phyloP scores from a whole-genome alignment of 495 filamentous ascomycete species.

The Aspergillus sparsus region DNA sequence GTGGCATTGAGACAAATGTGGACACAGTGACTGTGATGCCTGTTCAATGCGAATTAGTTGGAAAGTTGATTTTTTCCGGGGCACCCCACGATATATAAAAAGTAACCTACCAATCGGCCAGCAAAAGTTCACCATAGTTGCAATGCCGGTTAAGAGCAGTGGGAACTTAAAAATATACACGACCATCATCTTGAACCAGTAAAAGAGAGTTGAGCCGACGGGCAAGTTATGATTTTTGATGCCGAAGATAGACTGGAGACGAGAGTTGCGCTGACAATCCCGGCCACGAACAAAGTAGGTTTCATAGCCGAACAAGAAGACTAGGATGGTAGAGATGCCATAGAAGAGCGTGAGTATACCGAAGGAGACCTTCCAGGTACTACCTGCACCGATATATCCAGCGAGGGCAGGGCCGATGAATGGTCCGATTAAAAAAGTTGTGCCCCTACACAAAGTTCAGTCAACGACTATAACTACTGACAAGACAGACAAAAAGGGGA shows the following conservation, averaged over 20 bases:
- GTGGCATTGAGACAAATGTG: conserved; percentile 38
- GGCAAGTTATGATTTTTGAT: conserved; percentile 45
- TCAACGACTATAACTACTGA: background rate
- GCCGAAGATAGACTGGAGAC: conserved; percentile 48
- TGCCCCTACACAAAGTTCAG: conserved; percentile 29
- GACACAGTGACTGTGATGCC: conserved; percentile 44
- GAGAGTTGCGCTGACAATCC: conserved; percentile 17
- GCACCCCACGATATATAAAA: background rate
- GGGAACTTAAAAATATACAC: conserved; percentile 40
- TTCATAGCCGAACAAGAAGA: conserved; percentile 50
- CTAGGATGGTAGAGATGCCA: conserved; percentile 41
- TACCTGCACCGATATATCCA: conserved; percentile 39
- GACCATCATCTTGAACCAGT: conserved; percentile 30
- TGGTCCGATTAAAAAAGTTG: conserved; percentile 48
- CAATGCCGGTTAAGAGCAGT: conserved; percentile 35
- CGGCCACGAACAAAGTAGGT: conserved; percentile 43
- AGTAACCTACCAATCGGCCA: conserved; percentile 45
- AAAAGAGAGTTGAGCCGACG: conserved; percentile 25
- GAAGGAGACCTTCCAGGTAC: conserved; percentile 47
- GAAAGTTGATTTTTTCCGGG: background rate
- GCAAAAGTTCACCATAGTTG: conserved; percentile 39
- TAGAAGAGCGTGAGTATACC: conserved; percentile 50
- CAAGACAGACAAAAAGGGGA: too few species aligned
- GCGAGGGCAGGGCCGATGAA: conserved; percentile 50
- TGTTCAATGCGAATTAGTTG: conserved; percentile 3